Evolutionary conservation across 2,329 filamentous ascomycete species (phyloP), one percentile per base, ranked within the genome.

Genomic region (Penicillium griseofulvum): DNA sequence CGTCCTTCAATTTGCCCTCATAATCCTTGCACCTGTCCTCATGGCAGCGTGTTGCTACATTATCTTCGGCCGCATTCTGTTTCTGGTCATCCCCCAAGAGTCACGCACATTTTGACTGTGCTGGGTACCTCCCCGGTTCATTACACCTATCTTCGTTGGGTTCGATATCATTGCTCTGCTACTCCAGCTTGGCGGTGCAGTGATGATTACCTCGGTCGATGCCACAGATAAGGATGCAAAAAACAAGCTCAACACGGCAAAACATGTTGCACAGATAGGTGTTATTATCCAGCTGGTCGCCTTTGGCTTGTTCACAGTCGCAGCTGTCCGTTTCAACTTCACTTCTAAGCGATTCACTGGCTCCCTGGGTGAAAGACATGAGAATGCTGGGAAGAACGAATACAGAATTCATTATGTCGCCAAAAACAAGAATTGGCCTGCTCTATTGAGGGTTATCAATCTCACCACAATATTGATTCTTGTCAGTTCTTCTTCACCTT

Each of bases 301-400:
- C 1, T 81, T 81, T 54, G 77, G 78, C 0, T 65, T 81, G 3
- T 81, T 81, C 52, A 72, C 70, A 5, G 52, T 81, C 26, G 66
- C 79, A 6, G 77, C 78, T 0, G 66, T 73, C 3, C 74, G 78
- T 7, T 81, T 81, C 60, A 76, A 80, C 58, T 78, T 79, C 50
- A 76, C 73, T 5, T 77, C 75, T 1, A 73, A 69, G 52, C 65
- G 64, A 24, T 78, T 78, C 59, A 60, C 60, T 5, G 57, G 61
- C 7, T 57, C 58, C 11, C 64, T 73, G 9, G 57, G 67, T 17
- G 58, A 71, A 53, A 63, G 70, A 24, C 61, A 71, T 34, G 57
- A 59, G 43, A 49, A 17, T 3, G 29, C 67, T 45, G 62, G 42
- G 38, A 49, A 47, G 26, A 58, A 59, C 10, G 34, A 52, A 3